A percentile compares a stretch with the other conserved stretches of the same genome.
These are phyloP conservation scores for Leucosporidium scottii DNA, from an alignment of 768 basidiomycete genomes.

Conservation along the genomic window DNA sequence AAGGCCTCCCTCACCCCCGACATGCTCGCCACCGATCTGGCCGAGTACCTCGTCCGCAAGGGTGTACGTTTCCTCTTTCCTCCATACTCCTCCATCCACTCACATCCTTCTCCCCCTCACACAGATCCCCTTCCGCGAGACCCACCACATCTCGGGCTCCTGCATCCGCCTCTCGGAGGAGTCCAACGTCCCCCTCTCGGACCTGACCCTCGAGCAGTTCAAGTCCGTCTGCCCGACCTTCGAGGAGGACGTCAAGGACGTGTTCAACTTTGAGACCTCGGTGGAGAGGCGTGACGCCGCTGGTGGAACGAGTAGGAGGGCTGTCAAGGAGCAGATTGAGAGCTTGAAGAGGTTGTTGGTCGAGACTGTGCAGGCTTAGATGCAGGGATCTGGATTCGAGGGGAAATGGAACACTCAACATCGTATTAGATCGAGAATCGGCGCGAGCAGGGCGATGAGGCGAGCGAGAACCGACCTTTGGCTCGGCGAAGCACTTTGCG, in stretches of 20 bases:
- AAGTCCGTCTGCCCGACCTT: constrained; percentile 68
- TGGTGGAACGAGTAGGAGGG: constrained; percentile 78
- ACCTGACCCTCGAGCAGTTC: constrained; percentile 72
- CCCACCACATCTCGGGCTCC: constrained; percentile 94
- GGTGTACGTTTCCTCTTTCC: constrained; percentile 57
- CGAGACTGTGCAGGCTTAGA: constrained; percentile 11
- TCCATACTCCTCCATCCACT: background rate
- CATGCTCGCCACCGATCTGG: constrained; percentile 95
- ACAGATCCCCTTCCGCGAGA: constrained; percentile 95
- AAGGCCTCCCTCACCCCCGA: constrained; percentile 85
- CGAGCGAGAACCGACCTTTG: no score
- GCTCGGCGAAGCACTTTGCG: no score
- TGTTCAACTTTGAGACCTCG: constrained; percentile 93
- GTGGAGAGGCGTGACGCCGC: constrained; percentile 88
- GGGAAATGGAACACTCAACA: no score
- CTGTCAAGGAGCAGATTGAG: constrained; percentile 76
- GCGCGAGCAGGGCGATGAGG: no score
- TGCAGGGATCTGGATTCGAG: background rate
- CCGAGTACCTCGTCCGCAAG: constrained; percentile 97
- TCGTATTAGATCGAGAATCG: no score
- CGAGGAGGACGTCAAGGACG: constrained; percentile 65
- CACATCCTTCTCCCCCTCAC: constrained; percentile 1
- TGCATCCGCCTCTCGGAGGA: constrained; percentile 91
- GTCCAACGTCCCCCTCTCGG: constrained; percentile 68
- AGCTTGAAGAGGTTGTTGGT: constrained; percentile 59